Evolutionary conservation across 75 land plant species (phyloP).

Genomic region (Gnetum montanum): DNA sequence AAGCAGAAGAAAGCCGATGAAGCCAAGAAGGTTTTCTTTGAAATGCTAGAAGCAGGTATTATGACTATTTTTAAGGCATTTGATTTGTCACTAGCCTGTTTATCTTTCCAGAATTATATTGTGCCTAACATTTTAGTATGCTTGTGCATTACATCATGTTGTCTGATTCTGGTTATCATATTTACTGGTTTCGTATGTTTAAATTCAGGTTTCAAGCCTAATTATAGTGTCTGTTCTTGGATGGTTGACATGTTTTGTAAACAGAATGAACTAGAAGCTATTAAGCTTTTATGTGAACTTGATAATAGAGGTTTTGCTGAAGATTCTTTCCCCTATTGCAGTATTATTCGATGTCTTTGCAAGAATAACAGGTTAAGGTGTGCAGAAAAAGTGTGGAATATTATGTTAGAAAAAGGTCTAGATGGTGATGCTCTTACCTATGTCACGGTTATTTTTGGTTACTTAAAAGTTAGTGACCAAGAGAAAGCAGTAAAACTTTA

Average conservation of each 20-base stretch:
- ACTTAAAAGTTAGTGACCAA: slow-evolving; percentile 21
- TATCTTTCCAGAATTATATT: not conserved
- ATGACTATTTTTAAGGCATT: not conserved
- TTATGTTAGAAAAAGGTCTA: slow-evolving; percentile 37
- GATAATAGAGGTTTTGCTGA: slow-evolving; percentile 29
- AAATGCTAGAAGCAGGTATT: slow-evolving; percentile 38
- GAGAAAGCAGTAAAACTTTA: slow-evolving; percentile 20
- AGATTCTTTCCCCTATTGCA: slow-evolving; percentile 34
- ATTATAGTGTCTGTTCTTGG: slow-evolving; percentile 39
- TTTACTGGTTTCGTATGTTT: too few species aligned
- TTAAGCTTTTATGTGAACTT: slow-evolving; percentile 37
- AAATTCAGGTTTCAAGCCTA: slow-evolving; percentile 44
- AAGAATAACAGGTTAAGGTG: slow-evolving; percentile 28
- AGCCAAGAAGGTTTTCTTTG: slow-evolving; percentile 43
- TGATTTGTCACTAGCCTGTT: not conserved
- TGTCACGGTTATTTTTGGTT: slow-evolving; percentile 33
- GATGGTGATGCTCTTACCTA: slow-evolving; percentile 39
- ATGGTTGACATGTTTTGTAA: slow-evolving; percentile 50
- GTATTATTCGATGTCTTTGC: slow-evolving; percentile 47
- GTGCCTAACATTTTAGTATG: not conserved
- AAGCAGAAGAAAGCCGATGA: slow-evolving; percentile 24
- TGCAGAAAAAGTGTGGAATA: slow-evolving; percentile 28
- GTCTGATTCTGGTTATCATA: too few species aligned
- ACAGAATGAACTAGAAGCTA: slow-evolving; percentile 25
- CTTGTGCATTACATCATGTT: not conserved